Conservation (phyloP, 305 asterid genomes). For the Plantago coronopus region DNA sequence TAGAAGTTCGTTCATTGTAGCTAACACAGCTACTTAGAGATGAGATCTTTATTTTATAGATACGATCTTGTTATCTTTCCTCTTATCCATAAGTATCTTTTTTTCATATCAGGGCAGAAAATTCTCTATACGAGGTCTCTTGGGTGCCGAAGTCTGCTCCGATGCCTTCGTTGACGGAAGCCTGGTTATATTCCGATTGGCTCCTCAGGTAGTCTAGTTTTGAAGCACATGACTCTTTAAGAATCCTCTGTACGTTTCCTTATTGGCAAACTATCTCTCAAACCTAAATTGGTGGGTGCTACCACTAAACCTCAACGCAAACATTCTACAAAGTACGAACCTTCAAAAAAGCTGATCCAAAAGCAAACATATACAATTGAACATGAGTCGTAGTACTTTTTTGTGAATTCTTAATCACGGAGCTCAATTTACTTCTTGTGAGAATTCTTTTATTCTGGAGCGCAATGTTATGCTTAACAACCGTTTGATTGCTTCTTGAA, state of each 20-base stretch:
- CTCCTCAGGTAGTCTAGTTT: conserved; percentile 82
- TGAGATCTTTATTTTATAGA: not conserved
- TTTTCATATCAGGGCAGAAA: conserved; percentile 67
- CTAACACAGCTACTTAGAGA: conserved; percentile 12
- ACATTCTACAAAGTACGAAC: too few species aligned
- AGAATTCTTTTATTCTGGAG: conserved; percentile 14
- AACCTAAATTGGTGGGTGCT: too few species aligned
- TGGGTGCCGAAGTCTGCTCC: conserved; percentile 69
- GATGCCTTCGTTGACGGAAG: conserved; percentile 64
- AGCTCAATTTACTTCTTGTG: conserved; percentile 6
- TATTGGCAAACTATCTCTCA: too few species aligned
- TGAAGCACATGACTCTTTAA: too few species aligned
- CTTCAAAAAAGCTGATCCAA: too few species aligned
- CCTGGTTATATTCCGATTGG: conserved; percentile 93
- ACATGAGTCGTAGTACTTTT: too few species aligned
- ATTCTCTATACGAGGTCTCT: conserved; percentile 84
- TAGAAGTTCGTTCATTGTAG: conserved; percentile 14
- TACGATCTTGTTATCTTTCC: conserved; percentile 10
- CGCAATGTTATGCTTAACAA: conserved; percentile 6
- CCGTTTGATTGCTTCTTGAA: not conserved
- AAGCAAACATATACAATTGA: too few species aligned
- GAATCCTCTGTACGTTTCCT: too few species aligned
- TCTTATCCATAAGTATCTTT: conserved; percentile 24
- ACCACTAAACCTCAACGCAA: too few species aligned
- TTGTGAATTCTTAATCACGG: not conserved